phyloP scores from a whole-genome alignment of 495 filamentous ascomycete species.

The Xylaria longipes region DNA sequence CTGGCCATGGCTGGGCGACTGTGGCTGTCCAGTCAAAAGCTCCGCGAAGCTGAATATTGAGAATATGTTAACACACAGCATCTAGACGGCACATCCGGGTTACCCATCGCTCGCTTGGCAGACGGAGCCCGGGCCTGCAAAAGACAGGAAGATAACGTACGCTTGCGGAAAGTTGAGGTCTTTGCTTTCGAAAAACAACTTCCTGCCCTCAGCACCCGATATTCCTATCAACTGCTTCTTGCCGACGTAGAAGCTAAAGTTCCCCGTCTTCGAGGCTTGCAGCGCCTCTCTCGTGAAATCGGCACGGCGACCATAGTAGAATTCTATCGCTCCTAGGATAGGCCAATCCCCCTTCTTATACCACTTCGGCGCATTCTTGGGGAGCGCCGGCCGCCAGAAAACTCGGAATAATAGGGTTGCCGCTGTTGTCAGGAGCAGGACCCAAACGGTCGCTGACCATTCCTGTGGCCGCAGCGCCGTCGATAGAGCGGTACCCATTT shows the following conservation, averaged over 20 bases:
- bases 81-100: neutral
- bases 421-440: conserved; percentile 15
- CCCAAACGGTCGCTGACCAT: conserved; percentile 25
- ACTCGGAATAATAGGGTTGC: conserved; percentile 16
- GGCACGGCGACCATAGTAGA: conserved; percentile 32
- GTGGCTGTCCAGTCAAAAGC: conserved; percentile 33
- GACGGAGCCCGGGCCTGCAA: neutral
- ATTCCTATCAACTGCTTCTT: conserved; percentile 49
- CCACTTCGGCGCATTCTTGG: conserved; percentile 30
- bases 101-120: neutral
- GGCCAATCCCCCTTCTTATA: conserved; percentile 33
- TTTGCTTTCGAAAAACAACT: conserved; percentile 52
- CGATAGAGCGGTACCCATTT: conserved; percentile 14
- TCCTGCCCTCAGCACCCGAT: conserved; percentile 46
- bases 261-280: conserved; percentile 38
- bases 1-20: conserved; percentile 24
- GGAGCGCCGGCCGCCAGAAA: conserved; percentile 29
- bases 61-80: neutral
- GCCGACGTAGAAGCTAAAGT: conserved; percentile 59
- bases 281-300: conserved; percentile 27
- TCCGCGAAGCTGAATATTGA: conserved; percentile 32
- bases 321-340: conserved; percentile 31
- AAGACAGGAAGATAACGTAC: conserved; percentile 30
- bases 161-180: conserved; percentile 50
- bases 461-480: conserved; percentile 3